Conservation (phyloP, 768 basidiomycete species). For the Hypholoma sublateritium region DNA sequence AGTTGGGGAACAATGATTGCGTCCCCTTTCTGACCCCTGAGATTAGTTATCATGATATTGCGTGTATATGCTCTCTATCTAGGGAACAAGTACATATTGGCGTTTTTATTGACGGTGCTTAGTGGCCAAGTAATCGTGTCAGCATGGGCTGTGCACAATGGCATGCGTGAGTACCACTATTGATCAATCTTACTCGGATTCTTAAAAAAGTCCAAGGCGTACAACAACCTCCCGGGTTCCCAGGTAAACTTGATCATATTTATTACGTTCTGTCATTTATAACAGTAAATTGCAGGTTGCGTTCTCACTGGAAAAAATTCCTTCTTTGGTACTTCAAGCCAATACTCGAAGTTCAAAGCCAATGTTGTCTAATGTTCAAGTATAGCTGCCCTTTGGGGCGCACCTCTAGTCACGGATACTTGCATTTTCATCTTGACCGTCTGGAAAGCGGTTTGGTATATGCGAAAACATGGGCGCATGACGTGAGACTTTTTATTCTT, state of each 20-base stretch:
- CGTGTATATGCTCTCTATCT: conserved; percentile 25
- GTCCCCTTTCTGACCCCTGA: background rate
- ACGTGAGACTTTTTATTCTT: conserved; percentile 8
- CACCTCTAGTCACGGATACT: conserved; percentile 20
- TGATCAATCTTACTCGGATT: background rate
- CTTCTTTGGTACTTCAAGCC: conserved; percentile 14
- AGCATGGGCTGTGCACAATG: conserved; percentile 20
- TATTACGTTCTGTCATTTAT: background rate
- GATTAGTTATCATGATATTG: conserved; percentile 21
- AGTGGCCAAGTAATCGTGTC: conserved; percentile 19
- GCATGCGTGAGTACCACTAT: conserved; percentile 17
- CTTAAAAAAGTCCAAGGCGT: conserved; percentile 12
- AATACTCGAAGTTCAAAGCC: too few relatives aligned
- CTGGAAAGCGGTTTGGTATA: conserved; percentile 16
- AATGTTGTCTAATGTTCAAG: background rate
- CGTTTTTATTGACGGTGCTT: conserved; percentile 15
- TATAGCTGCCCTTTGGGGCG: conserved; percentile 22
- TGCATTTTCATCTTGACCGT: conserved; percentile 20
- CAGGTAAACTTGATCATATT: conserved; percentile 8
- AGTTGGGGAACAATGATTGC: background rate
- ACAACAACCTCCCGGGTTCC: conserved; percentile 18
- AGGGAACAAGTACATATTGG: conserved; percentile 18
- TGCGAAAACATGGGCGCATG: conserved; percentile 17
- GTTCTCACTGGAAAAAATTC: conserved; percentile 20
- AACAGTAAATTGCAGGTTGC: conserved; percentile 12